These are phyloP conservation scores for Plectosphaerella plurivora DNA, from an alignment of 2,329 filamentous ascomycete genomes.

Conservation along the genomic window DNA sequence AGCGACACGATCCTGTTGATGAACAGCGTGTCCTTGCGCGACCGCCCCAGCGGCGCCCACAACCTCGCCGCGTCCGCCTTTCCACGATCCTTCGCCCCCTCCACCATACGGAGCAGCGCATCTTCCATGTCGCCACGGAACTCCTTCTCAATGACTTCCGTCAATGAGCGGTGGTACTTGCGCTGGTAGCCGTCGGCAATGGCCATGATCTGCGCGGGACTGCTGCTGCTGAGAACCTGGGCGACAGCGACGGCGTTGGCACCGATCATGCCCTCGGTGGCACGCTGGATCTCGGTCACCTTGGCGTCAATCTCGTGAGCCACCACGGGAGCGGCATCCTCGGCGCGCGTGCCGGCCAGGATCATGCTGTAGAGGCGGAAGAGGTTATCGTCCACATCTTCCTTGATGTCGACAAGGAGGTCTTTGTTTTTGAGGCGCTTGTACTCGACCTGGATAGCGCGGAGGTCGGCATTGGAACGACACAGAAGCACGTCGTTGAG, in stretches of 20 bases:
- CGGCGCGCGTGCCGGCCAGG: constrained; percentile 12
- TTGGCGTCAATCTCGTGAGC: constrained; percentile 25
- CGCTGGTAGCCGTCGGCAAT: constrained; percentile 21
- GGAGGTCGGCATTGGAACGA: constrained; percentile 29
- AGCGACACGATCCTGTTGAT: constrained; percentile 25
- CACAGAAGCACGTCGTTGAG: constrained; percentile 28
- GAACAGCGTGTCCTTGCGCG: constrained; percentile 23
- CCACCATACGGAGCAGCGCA: constrained; percentile 23
- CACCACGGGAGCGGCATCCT: constrained; percentile 19
- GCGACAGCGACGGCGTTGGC: constrained; percentile 23
- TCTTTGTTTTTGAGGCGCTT: constrained; percentile 20
- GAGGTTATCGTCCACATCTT: constrained; percentile 23
- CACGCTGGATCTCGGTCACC: constrained; percentile 24
- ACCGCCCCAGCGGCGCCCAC: constrained; percentile 17
- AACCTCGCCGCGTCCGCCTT: constrained; percentile 19
- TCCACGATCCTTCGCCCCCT: constrained; percentile 16
- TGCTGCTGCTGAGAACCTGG: constrained; percentile 24
- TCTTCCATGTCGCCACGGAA: constrained; percentile 29
- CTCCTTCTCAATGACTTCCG: constrained; percentile 27
- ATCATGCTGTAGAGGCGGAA: constrained; percentile 29
- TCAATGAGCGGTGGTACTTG: constrained; percentile 26
- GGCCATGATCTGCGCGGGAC: constrained; percentile 24
- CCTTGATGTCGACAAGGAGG: constrained; percentile 22
- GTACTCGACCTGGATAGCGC: constrained; percentile 25
- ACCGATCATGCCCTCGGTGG: constrained; percentile 24